Evolutionary conservation across 768 basidiomycete genomes (phyloP), one percentile per base, ranked within the genome.

Genomic region (Galerina marginata): DNA sequence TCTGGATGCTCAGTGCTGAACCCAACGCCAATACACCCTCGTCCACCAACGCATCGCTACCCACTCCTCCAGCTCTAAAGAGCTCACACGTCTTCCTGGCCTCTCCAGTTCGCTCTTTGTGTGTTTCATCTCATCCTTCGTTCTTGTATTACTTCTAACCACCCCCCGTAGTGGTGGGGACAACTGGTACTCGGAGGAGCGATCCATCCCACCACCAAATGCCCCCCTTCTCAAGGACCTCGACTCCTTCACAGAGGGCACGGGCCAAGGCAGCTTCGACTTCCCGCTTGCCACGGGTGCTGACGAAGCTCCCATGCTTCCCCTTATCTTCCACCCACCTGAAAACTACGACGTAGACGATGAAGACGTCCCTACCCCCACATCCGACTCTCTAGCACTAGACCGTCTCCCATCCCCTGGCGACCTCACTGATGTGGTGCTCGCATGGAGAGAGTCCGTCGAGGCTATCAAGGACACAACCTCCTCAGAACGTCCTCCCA

Each of bases 171-270:
- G 61, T 52, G 56, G 50, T 42, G 65, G 62, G 16, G 62, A 68
- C 52, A 47, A 54, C 59, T 63, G 66, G 67, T 67, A 64, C 39
- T 53, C 64, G n/a, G 63, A 55, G 52, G 70, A 73, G 38, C 61
- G 61, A 29, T 62, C 66, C 44, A 67, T 77, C 54, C 63, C 70
- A 56, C 65, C 73, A 38, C 79, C 82, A 15, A 75, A 70, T 3
- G 82, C 86, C 29, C 86, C 85, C 9, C 67, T 77, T 59, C 65
- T 87, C 66, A 85, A 82, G 71, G 86, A 87, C 67, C 68, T 80
- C 36, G 85, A 86, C 61, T 81, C 83, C 55, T 87, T 87, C 74
- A 84, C 83, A n/a, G 84, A 86, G 48, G 85, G 85, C 36, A 83
- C 82, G 9, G 79, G 77, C 14, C 70, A 73, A 58, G 84, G 85